Evolutionary conservation across 1,139 yeast genomes (phyloP), one percentile per base, ranked within the genome.

Genomic region (Nakaseomyces nivariensis): DNA sequence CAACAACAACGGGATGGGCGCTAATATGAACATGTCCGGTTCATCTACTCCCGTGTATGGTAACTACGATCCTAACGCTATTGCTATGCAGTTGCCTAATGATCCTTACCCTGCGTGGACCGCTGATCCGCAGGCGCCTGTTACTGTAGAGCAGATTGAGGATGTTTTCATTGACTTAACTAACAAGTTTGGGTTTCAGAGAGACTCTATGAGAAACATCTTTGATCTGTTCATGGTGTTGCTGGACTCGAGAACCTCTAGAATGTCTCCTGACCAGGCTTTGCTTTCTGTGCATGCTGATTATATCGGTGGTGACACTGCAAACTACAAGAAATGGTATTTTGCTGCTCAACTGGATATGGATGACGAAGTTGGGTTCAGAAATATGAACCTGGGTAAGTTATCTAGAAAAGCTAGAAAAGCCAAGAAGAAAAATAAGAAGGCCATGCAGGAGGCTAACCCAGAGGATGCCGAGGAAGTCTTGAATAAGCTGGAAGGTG

Each of bases 91-190:
- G 49, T 52, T 70, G 50, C 72, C 73, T 45, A 67, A 65, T 42
- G 97, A 95, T 58, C 96, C 96, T 37, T 92, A 90, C 67, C 96
- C 96, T 47, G 95, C 96, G 37, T 92, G 97, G 96, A 83, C 94
- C 24, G 86, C 90, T 47, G 97, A 89, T 64, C 83, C 85, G 53
- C 90, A 85, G 68, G 84, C 84, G 38, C 96, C 96, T n/a, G 74
- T 88, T 49, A 69, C 83, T 58, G 79, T 87, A 58, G 95, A 87
- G 67, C 96, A 87, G 68, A 88, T 92, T 61, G 94, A 86, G 71
- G 95, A 85, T 64, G 83, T 92, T 50, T 92, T 92, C 69, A 82
- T 86, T 64, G 96, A 90, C 67, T 75, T 94, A 67, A 75, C 96
- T 54, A 84, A 85, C 72, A 85, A 85, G 70, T 89, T 92, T 70